Percentiles rank a stretch among this genome's conserved stretches.
These are phyloP conservation scores for Athelia psychrophila DNA, from an alignment of 1,284 basidiomycete genomes.

Conservation along the genomic window DNA sequence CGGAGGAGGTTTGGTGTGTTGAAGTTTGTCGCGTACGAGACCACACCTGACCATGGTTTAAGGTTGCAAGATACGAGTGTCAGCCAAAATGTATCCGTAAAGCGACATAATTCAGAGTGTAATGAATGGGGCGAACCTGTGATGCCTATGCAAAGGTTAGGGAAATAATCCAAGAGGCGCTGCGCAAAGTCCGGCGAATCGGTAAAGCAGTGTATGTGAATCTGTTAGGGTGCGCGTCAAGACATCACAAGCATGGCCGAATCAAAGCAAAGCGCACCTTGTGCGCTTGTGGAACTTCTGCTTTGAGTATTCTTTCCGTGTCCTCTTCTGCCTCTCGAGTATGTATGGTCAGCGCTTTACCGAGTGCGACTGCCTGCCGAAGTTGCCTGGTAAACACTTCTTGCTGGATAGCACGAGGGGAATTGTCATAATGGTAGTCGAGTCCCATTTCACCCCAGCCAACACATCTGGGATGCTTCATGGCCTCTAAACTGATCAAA, in stretches of 20 bases:
- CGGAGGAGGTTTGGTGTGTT: conserved; percentile 64
- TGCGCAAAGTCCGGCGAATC: conserved; percentile 71
- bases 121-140: conserved; percentile 65
- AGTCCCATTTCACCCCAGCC: conserved; percentile 86
- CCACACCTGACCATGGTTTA: conserved; percentile 50
- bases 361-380: conserved; percentile 57
- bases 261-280: conserved; percentile 37
- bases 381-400: conserved; percentile 67
- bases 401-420: conserved; percentile 65
- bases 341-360: conserved; percentile 77
- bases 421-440: conserved; percentile 80
- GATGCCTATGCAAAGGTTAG: conserved; percentile 77
- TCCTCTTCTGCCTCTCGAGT: conserved; percentile 81
- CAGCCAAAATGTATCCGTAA: too few relatives aligned
- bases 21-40: conserved; percentile 70
- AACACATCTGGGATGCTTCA: conserved; percentile 75
- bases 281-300: conserved; percentile 65
- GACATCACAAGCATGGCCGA: neutral
- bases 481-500: conserved; percentile 58
- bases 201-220: conserved; percentile 81
- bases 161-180: conserved; percentile 70
- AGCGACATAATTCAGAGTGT: too few relatives aligned
- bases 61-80: too few relatives aligned
- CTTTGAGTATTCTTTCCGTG: conserved; percentile 72
- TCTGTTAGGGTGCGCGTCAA: conserved; percentile 32